Percentiles rank a stretch among this genome's conserved stretches.
These are phyloP conservation scores for Ephemerocybe angulata DNA, from an alignment of 768 basidiomycete genomes.

Conservation along the genomic window DNA sequence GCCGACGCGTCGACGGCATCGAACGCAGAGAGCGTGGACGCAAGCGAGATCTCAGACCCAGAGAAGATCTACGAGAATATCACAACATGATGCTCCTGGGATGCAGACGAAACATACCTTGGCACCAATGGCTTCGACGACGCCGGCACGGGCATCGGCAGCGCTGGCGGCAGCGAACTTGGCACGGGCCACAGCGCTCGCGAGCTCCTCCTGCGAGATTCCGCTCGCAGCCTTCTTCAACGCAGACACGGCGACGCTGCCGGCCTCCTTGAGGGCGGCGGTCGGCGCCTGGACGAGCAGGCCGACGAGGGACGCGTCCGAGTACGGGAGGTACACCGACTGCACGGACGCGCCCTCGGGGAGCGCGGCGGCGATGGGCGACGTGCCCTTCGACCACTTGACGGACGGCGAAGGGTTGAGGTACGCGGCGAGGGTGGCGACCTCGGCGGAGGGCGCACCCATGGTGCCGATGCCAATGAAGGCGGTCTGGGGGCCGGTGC, in stretches of 20 bases:
- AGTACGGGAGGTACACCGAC: slow-evolving; percentile 81
- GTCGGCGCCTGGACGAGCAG: slow-evolving; percentile 72
- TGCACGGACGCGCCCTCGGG: slow-evolving; percentile 63
- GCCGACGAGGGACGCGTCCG: slow-evolving; percentile 87
- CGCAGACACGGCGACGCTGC: slow-evolving; percentile 63
- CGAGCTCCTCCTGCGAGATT: slow-evolving; percentile 65
- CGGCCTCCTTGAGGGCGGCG: slow-evolving; percentile 61
- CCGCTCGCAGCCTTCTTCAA: slow-evolving; percentile 61
- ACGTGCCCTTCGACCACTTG: slow-evolving; percentile 81
- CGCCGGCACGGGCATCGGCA: slow-evolving; percentile 66
- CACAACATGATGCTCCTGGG: too few relatives aligned
- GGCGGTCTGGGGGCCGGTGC: slow-evolving; percentile 65
- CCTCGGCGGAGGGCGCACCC: slow-evolving; percentile 59
- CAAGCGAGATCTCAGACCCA: slow-evolving; percentile 49
- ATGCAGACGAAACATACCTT: slow-evolving; percentile 61
- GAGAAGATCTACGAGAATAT: slow-evolving; percentile 56
- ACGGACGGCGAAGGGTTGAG: slow-evolving; percentile 75
- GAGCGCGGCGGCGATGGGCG: slow-evolving; percentile 60
- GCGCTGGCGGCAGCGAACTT: slow-evolving; percentile 76
- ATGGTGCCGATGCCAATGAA: slow-evolving; percentile 88
- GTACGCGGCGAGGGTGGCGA: slow-evolving; percentile 76
- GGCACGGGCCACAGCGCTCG: slow-evolving; percentile 81
- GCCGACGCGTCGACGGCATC: slow-evolving; percentile 64
- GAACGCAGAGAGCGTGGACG: slow-evolving; percentile 60
- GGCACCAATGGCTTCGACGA: slow-evolving; percentile 56